Base-by-base conservation (phyloP, 192 early-diverging fungal species). In the Thamnidium elegans region DNA sequence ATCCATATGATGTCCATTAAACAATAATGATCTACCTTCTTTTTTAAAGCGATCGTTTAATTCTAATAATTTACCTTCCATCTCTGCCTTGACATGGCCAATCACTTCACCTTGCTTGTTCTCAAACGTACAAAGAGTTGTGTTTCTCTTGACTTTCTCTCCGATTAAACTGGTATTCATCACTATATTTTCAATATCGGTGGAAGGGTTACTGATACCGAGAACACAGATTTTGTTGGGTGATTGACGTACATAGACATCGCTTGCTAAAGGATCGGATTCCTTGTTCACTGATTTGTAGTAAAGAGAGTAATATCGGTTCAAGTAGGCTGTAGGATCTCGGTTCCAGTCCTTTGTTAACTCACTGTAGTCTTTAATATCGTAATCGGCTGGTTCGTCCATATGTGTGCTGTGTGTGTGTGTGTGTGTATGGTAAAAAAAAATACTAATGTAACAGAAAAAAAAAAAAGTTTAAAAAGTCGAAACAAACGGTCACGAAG, bases 151-250 rank as follows among this genome's bases (percentile, higher is more conserved):
- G 0, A 64, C 63, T 15, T 64, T 64, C 2, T 51, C 21, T 42
- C 52, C 63, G 32, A 64, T 42, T 6, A 64, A 26, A 0, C 23
- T 9, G 21, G 19, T 53, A 31, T 51, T 53, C 21, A 64, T 17
- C 14, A 44, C 51, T 10, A 53, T 26, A 0, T 21, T 55, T 19
- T 17, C 20, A 1, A 21, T 21, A 15, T 63, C 62, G 6, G 48
- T 30, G n/a, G 61, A 47, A 19, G 55, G 55, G 3, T 59, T 36
- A 7, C 3, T 4, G 1, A 64, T 43, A 30, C 63, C 63, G 9
- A 64, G 20, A 2, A 64, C 63, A 17, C 63, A 64, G 11, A 64
- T 64, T 51, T 64, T 64, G 23, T 64, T 64, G 39, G 63, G 63
- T 31, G 63, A 51, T 21, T 64, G 63, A 10, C 63, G 63, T 31